Evolutionary conservation across 2,329 filamentous ascomycete species (phyloP), one percentile per base, ranked within the genome.

Genomic region (Aspergillus udagawae): DNA sequence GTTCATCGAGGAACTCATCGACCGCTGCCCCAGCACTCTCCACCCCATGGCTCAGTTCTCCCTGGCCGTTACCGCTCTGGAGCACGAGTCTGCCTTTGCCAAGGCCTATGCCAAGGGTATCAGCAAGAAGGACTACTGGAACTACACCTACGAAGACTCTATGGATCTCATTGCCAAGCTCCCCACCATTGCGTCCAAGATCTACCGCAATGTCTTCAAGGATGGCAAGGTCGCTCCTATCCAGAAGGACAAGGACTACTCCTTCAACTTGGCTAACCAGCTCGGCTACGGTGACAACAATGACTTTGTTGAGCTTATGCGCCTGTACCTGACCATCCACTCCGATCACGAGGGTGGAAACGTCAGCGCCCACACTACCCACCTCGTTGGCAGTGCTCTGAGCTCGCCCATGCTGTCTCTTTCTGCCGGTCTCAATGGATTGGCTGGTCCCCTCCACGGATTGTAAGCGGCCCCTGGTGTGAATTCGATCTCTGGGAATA

Each of bases 181-280:
- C 70, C 94, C 94, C 76, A 97, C 91, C 77, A 97, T 99, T 73
- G 94, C 94, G 65, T 84, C 94, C 64, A 91, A 92, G 82, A 99
- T 99, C 86, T 99, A 99, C 88, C 94, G 96, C 84, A 99, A 99
- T 79, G 89, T 97, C 78, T 99, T 96, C 91, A 97, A 97, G 88
- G 94, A 96, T 75, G 94, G 94, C 82, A 97, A 97, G 88, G 93
- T 99, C 67, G 90, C 91, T 60, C 78, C 92, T 55, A 86, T 96
- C 77, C 88, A 97, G 85, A 95, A 96, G 86, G 93, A 97, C 83
- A 94, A 97, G 90, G 94, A 99, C 77, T 99, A 97, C 84, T 86
- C 88, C 71, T 99, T 89, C 90, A 99, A 99, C 89, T 90, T 99
- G 77, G 92, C 94, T 80, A 97, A 97, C 87, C 92, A 96, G 87